Conservation (phyloP, 106 monocot species). For the Triglochin maritima region DNA sequence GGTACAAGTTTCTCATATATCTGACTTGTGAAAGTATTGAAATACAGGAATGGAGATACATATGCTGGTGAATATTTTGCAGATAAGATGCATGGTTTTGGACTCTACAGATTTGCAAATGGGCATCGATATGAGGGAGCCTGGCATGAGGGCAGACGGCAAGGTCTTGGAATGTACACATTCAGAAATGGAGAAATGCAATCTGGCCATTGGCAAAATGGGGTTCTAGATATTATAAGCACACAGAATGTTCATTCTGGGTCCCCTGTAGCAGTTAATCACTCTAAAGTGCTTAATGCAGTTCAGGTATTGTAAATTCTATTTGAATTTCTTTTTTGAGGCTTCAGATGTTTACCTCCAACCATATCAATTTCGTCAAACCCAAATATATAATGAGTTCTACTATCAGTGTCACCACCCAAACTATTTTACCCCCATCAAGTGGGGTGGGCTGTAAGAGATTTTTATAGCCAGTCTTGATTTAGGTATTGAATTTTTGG, state of each 20-base stretch:
- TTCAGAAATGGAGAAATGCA: constrained; percentile 58
- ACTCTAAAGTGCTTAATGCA: constrained; percentile 83
- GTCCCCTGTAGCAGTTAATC: constrained; percentile 58
- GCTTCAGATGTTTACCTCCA: too few species aligned
- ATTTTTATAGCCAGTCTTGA: too few species aligned
- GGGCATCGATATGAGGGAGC: constrained; percentile 81
- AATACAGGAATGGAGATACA: constrained; percentile 65
- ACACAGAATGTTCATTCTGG: constrained; percentile 44
- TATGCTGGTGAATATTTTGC: constrained; percentile 91
- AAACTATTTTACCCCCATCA: too few species aligned
- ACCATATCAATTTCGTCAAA: too few species aligned
- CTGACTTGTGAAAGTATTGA: background rate
- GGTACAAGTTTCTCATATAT: background rate
- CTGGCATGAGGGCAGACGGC: constrained; percentile 84
- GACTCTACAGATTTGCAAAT: constrained; percentile 68
- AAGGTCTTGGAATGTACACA: constrained; percentile 68
- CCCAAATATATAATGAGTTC: too few species aligned
- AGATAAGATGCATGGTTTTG: constrained; percentile 80
- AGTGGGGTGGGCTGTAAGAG: too few species aligned
- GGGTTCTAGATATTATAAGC: constrained; percentile 44
- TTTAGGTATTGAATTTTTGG: too few species aligned
- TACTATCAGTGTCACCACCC: too few species aligned
- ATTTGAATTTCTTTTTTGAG: too few species aligned
- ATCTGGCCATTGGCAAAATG: constrained; percentile 65
- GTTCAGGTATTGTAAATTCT: constrained; percentile 49